Conservation (phyloP, 2,329 filamentous ascomycete genomes). For the Hypoxylon rubiginosum region DNA sequence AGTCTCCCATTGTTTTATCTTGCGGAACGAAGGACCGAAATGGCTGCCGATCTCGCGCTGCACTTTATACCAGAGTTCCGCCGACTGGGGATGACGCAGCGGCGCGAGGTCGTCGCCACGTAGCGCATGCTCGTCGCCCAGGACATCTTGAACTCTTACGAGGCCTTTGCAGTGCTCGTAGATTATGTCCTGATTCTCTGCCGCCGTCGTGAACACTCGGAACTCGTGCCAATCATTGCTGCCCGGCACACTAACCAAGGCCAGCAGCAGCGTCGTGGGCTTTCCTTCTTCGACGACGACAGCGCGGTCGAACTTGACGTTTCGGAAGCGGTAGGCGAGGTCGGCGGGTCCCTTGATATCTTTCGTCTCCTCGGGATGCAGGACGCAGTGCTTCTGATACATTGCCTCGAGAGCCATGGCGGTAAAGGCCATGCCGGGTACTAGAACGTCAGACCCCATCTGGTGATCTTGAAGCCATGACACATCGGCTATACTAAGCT, state of each 20-base stretch:
- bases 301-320: conserved; percentile 36
- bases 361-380: not conserved
- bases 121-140: conserved; percentile 4
- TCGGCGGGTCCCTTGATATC: too few species aligned
- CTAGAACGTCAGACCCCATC: conserved; percentile 59
- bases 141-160: conserved; percentile 37
- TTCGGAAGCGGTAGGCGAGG: conserved; percentile 11
- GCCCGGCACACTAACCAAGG: conserved; percentile 18
- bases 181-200: not conserved
- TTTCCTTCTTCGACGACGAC: conserved; percentile 43
- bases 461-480: conserved; percentile 62
- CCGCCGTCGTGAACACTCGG: conserved; percentile 32
- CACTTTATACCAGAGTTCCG: conserved; percentile 49
- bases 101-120: not conserved
- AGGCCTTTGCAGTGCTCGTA: conserved; percentile 43
- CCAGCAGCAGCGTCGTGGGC: conserved; percentile 8
- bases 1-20: conserved; percentile 30
- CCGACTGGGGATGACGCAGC: conserved; percentile 2
- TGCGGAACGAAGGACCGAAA: conserved; percentile 48
- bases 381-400: conserved; percentile 41
- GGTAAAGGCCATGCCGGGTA: conserved; percentile 56
- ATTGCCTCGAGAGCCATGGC: conserved; percentile 53
- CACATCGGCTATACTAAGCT: conserved; percentile 28
- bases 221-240: conserved; percentile 48
- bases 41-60: conserved; percentile 48